A percentile compares a stretch with the other conserved stretches of the same genome.
Conservation (phyloP, 106 monocot genomes). For the Hemerocallis citrina region DNA sequence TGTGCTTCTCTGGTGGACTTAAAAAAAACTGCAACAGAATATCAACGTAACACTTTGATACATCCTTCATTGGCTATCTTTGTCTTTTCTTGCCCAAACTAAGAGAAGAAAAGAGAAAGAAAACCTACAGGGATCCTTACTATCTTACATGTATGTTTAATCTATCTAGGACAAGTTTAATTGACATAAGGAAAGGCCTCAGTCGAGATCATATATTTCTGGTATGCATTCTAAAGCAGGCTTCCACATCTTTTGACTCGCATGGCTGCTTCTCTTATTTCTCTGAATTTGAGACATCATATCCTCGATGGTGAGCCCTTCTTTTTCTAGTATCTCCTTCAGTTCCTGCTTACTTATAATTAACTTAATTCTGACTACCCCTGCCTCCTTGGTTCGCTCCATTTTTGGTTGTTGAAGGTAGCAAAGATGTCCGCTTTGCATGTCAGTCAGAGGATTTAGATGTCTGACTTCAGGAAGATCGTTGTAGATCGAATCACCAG, state of each 20-base stretch:
- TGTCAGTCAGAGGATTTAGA: not conserved
- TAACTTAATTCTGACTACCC: slow-evolving; percentile 28
- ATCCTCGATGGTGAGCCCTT: slow-evolving; percentile 15
- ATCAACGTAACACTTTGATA: no score
- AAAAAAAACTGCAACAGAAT: no score
- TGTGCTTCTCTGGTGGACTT: no score
- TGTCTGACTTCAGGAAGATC: not conserved
- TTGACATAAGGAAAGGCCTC: not conserved
- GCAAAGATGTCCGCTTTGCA: not conserved
- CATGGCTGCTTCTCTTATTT: not conserved
- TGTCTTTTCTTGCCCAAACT: not conserved
- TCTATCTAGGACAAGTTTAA: not conserved
- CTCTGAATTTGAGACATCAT: slow-evolving; percentile 11
- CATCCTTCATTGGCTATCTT: not conserved
- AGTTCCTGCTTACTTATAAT: slow-evolving; percentile 39
- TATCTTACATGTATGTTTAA: not conserved
- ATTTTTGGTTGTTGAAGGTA: not conserved
- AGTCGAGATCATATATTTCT: slow-evolving; percentile 22
- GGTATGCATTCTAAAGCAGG: slow-evolving; percentile 59
- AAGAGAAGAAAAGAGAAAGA: slow-evolving; percentile 15
- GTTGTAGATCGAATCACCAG: slow-evolving; percentile 14
- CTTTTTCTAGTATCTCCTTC: slow-evolving; percentile 28
- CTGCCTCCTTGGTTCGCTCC: not conserved
- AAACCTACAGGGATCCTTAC: not conserved
- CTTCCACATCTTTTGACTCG: slow-evolving; percentile 25